These are phyloP conservation scores for Alternaria novae-zelandiae DNA, from an alignment of 2,329 filamentous ascomycete genomes.

Conservation along the genomic window DNA sequence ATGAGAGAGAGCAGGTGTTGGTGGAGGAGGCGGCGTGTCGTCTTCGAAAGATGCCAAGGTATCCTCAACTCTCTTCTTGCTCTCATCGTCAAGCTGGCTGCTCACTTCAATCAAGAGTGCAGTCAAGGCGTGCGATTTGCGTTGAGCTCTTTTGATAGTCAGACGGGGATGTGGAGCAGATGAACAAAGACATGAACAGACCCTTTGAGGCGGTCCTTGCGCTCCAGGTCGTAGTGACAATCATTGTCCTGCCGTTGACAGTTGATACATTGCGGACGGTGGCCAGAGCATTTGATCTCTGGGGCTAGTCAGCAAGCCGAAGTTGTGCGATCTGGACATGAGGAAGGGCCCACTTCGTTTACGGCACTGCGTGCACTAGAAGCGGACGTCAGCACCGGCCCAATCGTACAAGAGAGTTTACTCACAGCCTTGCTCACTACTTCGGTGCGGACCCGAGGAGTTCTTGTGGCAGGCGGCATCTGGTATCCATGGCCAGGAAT, in stretches of 20 bases:
- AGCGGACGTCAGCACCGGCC: background rate
- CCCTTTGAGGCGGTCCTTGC: slow-evolving; percentile 42
- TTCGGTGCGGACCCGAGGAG: slow-evolving; percentile 7
- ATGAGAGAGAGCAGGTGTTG: background rate
- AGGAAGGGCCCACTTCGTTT: slow-evolving; percentile 21
- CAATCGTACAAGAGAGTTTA: background rate
- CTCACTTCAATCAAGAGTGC: slow-evolving; percentile 24
- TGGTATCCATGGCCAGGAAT: slow-evolving; percentile 2
- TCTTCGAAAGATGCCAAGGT: slow-evolving; percentile 15
- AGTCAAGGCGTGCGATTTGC: slow-evolving; percentile 22
- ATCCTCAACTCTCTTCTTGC: slow-evolving; percentile 15
- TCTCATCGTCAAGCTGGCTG: slow-evolving; percentile 13
- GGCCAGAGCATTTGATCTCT: slow-evolving; percentile 46
- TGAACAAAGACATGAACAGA: slow-evolving; percentile 12
- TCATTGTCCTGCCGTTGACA: slow-evolving; percentile 32
- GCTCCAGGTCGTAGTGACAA: slow-evolving; percentile 43
- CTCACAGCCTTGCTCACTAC: slow-evolving; percentile 24
- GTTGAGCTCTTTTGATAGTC: slow-evolving; percentile 8
- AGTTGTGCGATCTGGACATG: background rate
- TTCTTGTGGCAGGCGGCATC: background rate
- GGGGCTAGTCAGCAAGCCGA: slow-evolving; percentile 2
- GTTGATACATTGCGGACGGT: slow-evolving; percentile 39
- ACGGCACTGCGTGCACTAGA: slow-evolving; percentile 24
- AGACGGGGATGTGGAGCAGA: background rate
- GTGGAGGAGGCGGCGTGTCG: slow-evolving; percentile 2